These are phyloP conservation scores for Cladophialophora exuberans DNA, from an alignment of 2,329 filamentous ascomycete genomes.

Conservation along the genomic window DNA sequence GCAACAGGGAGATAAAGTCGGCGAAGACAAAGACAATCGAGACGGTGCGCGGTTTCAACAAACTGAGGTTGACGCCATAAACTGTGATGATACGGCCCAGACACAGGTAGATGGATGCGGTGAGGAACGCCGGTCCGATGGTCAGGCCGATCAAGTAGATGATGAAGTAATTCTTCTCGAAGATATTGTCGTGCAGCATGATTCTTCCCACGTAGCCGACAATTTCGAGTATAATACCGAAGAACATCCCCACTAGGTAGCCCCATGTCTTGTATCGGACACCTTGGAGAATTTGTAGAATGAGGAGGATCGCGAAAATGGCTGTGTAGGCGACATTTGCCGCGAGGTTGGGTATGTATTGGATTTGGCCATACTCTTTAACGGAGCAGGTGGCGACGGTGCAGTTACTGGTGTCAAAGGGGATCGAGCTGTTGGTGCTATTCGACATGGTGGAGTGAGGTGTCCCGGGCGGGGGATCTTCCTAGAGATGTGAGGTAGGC, in stretches of 20 bases:
- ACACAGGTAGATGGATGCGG: conserved; percentile 67
- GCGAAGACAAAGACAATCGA: conserved; percentile 61
- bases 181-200: conserved; percentile 57
- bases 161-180: conserved; percentile 51
- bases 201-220: conserved; percentile 64
- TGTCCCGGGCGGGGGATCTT: background rate
- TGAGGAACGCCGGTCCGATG: conserved; percentile 66
- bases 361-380: conserved; percentile 41
- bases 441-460: background rate
- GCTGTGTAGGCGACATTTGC: conserved; percentile 58
- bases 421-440: background rate
- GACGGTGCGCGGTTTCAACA: conserved; percentile 40
- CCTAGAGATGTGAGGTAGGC: background rate
- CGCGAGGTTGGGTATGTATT: conserved; percentile 57
- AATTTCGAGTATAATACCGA: conserved; percentile 60
- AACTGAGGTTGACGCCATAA: conserved; percentile 40
- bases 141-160: conserved; percentile 67
- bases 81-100: conserved; percentile 48
- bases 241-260: conserved; percentile 58
- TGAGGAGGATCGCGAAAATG: conserved; percentile 53
- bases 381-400: conserved; percentile 19
- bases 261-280: conserved; percentile 52
- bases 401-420: conserved; percentile 10
- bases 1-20: conserved; percentile 63
- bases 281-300: conserved; percentile 47